Evolutionary conservation across 805 yeast genomes (phyloP).

Genomic region (Lipomyces yamanashiensis): DNA sequence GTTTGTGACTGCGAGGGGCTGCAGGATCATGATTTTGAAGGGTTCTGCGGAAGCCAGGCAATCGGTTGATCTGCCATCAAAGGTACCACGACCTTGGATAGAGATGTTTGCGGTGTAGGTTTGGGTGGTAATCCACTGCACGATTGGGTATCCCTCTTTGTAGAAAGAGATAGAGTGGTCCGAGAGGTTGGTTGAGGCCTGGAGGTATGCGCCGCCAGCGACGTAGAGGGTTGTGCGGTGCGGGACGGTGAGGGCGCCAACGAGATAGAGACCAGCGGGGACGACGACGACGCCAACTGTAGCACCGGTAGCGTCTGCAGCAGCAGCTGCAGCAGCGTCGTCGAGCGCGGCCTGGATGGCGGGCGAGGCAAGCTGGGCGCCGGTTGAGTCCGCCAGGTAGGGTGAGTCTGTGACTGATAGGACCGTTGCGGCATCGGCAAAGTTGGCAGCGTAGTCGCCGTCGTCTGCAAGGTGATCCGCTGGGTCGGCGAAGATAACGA

Average conservation of each 20-base stretch:
- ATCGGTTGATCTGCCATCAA: conserved; percentile 23
- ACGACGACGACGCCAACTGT: conserved; percentile 9
- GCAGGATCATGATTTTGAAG: conserved; percentile 9
- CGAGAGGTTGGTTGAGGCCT: conserved; percentile 1
- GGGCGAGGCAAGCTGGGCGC: background rate
- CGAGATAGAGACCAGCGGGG: conserved; percentile 23
- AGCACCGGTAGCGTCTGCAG: background rate
- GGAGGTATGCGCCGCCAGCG: conserved; percentile 24
- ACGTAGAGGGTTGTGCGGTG: conserved; percentile 11
- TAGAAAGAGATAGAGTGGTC: conserved; percentile 9
- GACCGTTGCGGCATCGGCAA: background rate
- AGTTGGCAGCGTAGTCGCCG: background rate
- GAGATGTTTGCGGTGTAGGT: conserved; percentile 7
- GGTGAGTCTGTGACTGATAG: conserved; percentile 9
- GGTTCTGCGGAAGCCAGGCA: background rate
- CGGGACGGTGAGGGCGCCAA: conserved; percentile 24
- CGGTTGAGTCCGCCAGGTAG: conserved; percentile 19
- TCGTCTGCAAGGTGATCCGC: background rate
- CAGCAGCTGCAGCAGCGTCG: conserved; percentile 4
- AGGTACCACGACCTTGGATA: conserved; percentile 25
- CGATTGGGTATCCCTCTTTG: conserved; percentile 6
- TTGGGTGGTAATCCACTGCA: conserved; percentile 24
- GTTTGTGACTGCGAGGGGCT: conserved; percentile 16
- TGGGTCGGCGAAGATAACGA: conserved; percentile 28
- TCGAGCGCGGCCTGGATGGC: conserved; percentile 19